phyloP scores from a whole-genome alignment of 2,329 filamentous ascomycete genomes.

The Trichophyton rubrum region DNA sequence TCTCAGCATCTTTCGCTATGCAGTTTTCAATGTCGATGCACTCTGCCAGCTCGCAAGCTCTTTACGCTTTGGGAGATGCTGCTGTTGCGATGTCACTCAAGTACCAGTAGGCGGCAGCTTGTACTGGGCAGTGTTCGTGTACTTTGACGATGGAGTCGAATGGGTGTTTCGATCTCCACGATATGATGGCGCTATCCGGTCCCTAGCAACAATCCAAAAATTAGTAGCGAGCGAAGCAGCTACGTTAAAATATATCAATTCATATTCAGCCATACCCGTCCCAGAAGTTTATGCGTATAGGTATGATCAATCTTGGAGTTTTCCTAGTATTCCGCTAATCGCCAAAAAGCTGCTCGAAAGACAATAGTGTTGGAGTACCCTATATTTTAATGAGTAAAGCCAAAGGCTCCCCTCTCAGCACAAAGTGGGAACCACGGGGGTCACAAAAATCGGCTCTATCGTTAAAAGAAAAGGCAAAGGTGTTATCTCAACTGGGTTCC shows the following conservation, averaged over 20 bases:
- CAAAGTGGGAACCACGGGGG: constrained; percentile 14
- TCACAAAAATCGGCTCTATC: constrained; percentile 7
- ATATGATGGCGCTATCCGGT: constrained; percentile 11
- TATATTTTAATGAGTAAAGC: constrained; percentile 27
- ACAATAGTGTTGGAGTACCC: constrained; percentile 22
- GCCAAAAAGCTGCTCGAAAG: constrained; percentile 7
- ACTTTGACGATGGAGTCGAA: constrained; percentile 22
- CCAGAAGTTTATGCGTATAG: constrained; percentile 22
- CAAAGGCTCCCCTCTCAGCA: constrained; percentile 18
- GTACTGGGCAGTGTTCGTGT: constrained; percentile 22
- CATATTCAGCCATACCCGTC: constrained; percentile 21
- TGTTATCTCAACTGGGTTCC: constrained; percentile 19
- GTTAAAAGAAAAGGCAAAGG: constrained; percentile 16
- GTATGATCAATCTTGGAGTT: constrained; percentile 8
- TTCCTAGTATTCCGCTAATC: constrained; percentile 8
- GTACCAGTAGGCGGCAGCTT: constrained; percentile 19
- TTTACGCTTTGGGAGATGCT: constrained; percentile 14
- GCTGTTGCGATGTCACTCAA: constrained; percentile 17
- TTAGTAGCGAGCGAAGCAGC: constrained; percentile 24
- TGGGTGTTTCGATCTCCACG: constrained; percentile 23
- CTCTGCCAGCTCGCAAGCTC: constrained; percentile 14
- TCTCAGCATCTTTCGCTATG: constrained; percentile 9
- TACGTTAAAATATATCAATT: constrained; percentile 21
- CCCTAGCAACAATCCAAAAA: constrained; percentile 13
- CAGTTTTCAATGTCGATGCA: constrained; percentile 15